Evolutionary conservation across 345 rosid species (phyloP), one percentile per base, ranked within the genome.

Genomic region (Salix udensis): DNA sequence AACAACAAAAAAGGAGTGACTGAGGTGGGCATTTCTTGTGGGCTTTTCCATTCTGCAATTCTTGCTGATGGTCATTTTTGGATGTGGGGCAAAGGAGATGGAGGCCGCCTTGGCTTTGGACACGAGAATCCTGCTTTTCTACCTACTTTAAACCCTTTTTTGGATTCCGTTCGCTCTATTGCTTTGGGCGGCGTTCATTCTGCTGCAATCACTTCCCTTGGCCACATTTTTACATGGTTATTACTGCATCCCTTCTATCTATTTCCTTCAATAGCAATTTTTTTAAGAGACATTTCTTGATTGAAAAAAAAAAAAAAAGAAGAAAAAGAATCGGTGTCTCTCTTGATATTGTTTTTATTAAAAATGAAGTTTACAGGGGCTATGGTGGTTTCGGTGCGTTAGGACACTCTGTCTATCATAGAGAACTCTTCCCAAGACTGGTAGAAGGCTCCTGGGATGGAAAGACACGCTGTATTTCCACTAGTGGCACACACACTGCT

Each of bases 321-420:
- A 5, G 44, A 37, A 8, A 30, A 37, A 37, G 46, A 67, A 21
- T 23, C 62, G 8, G 23, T 53, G 60, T 9, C 62, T 58, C n/a
- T 58, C 62, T 55, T 74, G 70, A 67, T 71, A 40, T 75, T 72
- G 71, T 79, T 66, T 83, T 83, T 42, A 71, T 48, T 80, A 71
- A 69, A 82, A 80, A 78, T 86, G 87, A 88, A 93, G 94, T 79
- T 81, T 83, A 71, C 88, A 92, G 97, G 97, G 98, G 98, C 28
- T 91, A 93, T 85, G 99, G 97, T 28, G 98, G 99, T 48, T 93
- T 96, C 85, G 98, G 98, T 79, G 98, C 99, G 6, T 90, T 93
- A 70, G 97, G 99, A 3, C 99, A 96, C 83, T 81, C 86, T 34
- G 98, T 96, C 82, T 93, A 91, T 84, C 88, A 85, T 42, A 85